Evolutionary conservation across 2,329 filamentous ascomycete species (phyloP), one percentile per base, ranked within the genome.

Genomic region (Scedosporium dehoogii): DNA sequence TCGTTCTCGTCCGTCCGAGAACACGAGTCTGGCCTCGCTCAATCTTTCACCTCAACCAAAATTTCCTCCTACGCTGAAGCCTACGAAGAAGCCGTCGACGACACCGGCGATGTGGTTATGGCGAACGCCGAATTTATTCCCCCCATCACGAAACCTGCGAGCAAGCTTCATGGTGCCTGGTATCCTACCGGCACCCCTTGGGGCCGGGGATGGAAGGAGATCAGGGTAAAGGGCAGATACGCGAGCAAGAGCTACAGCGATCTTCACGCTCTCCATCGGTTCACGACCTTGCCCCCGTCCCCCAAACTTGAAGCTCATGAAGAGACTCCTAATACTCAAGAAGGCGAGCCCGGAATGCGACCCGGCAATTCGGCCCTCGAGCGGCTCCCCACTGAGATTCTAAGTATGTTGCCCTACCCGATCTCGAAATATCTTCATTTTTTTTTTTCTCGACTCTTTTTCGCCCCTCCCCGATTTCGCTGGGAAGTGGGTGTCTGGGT

Each of bases 321-420:
- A 51, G 53, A 53, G 57, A 41, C 63, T 56, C 59, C 57, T 41
- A 66, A 62, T 46, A 48, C 53, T 62, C 46, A 62, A 48, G 23
- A 62, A 62, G 53, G 55, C 38, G 53, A 53, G 46, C 53, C 18
- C 55, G 53, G 53, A 44, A 48, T 51, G 23, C 63, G 61, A 23
- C 73, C 78, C n/a, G 82, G 83, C 63, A 70, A 76, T 23, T 77
- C 87, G 23, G 78, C 81, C 27, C 75, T 92, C 48, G 89, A 92
- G 76, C 82, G 73, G 64, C 79, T 92, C 6, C 89, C 89, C 0
- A 78, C 82, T 60, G 89, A 92, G 74, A 77, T 92, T 66, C 81
- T 90, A 63, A 83, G 88, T 91, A 80, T 75, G 86, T 78, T 48
- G 25, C 7, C 25, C 29, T 33, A 33, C 6, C 16, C 5, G 58